Evolutionary conservation across 345 rosid species (phyloP).

Genomic region (Heritiera fomes): DNA sequence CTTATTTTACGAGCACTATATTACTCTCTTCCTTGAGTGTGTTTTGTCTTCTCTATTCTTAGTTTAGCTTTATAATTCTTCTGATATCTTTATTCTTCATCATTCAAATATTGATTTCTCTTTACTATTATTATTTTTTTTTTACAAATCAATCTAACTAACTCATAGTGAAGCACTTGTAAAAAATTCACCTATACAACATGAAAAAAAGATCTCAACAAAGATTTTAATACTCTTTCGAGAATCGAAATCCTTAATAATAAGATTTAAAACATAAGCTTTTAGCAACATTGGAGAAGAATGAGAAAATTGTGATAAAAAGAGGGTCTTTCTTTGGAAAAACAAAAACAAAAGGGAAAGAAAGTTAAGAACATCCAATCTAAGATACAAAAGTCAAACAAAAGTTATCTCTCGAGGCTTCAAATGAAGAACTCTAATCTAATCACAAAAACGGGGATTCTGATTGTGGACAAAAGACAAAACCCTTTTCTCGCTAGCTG

Average conservation of each 20-base stretch:
- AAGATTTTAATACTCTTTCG: neutral
- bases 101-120: too few species aligned
- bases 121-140: too few species aligned
- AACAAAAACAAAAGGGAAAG: too few species aligned
- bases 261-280: neutral
- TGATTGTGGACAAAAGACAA: conserved; percentile 21
- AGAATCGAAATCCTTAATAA: neutral
- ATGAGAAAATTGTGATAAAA: neutral
- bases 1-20: too few species aligned
- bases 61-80: too few species aligned
- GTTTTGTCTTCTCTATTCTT: too few species aligned
- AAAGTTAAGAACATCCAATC: neutral
- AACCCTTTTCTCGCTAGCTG: conserved; percentile 26
- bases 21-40: too few species aligned
- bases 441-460: conserved; percentile 27
- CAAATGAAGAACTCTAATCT: neutral
- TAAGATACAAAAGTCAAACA: neutral
- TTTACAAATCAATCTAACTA: too few species aligned
- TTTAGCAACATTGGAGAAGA: neutral
- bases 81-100: too few species aligned
- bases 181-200: too few species aligned
- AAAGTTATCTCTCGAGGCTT: neutral
- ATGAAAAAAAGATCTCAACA: too few species aligned
- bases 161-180: too few species aligned
- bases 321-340: conserved; percentile 13